Evolutionary conservation across 768 basidiomycete genomes (phyloP).

Genomic region (Podaxis rugospora): DNA sequence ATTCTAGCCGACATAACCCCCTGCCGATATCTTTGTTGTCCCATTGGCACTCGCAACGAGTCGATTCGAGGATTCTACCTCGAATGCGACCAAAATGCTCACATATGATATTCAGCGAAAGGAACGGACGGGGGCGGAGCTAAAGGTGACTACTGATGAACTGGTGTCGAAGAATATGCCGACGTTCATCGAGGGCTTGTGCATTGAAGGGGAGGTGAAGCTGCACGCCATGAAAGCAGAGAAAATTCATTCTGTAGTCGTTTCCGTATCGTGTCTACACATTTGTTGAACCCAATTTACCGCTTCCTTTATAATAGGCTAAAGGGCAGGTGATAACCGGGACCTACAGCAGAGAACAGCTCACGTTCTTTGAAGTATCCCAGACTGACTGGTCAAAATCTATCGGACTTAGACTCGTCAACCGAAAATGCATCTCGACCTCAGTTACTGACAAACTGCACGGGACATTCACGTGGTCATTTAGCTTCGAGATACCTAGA

Average conservation of each 20-base stretch:
- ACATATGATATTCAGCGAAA: conserved; percentile 22
- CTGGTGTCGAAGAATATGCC: conserved; percentile 30
- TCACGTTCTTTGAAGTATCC: conserved; percentile 29
- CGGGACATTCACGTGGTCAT: conserved; percentile 33
- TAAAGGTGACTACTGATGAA: conserved; percentile 42
- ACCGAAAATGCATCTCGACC: background rate
- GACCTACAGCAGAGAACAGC: conserved; percentile 27
- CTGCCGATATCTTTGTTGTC: background rate
- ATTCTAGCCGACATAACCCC: background rate
- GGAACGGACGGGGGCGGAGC: conserved; percentile 40
- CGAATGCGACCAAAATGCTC: conserved; percentile 25
- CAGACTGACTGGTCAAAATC: conserved; percentile 33
- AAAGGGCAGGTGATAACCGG: conserved; percentile 35
- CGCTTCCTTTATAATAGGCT: conserved; percentile 20
- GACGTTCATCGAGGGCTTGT: conserved; percentile 29
- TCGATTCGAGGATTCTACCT: background rate
- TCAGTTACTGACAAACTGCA: conserved; percentile 22
- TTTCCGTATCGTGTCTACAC: conserved; percentile 22
- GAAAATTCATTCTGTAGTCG: conserved; percentile 40
- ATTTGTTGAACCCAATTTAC: background rate
- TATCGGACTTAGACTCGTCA: conserved; percentile 15
- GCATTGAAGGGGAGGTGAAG: conserved; percentile 29
- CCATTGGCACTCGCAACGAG: background rate
- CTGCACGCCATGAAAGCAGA: conserved; percentile 34
- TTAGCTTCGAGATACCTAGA: conserved; percentile 35